Percentiles rank a stretch among this genome's conserved stretches.
These are phyloP conservation scores for Jamesozyma gamospora DNA, from an alignment of 805 yeast genomes.

Conservation along the genomic window DNA sequence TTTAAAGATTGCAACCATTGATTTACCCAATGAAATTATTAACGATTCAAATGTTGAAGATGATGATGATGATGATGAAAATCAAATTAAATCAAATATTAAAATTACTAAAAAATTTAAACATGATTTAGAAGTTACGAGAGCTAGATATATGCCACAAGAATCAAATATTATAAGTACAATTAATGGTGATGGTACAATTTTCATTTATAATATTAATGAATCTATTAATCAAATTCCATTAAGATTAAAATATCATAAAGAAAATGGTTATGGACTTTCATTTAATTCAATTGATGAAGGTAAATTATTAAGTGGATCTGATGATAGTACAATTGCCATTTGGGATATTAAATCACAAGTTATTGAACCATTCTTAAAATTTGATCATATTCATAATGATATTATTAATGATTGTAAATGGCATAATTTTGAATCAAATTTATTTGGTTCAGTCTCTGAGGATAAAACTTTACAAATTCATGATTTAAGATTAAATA, in stretches of 20 bases:
- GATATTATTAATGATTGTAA: slow-evolving; percentile 68
- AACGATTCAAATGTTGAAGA: slow-evolving; percentile 4
- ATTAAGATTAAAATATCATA: slow-evolving; percentile 42
- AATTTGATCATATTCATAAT: slow-evolving; percentile 32
- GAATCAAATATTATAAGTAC: slow-evolving; percentile 47
- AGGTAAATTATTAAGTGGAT: slow-evolving; percentile 47
- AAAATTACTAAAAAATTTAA: slow-evolving; percentile 51
- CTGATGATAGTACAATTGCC: slow-evolving; percentile 59
- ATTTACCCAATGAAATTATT: slow-evolving; percentile 35
- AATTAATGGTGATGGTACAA: slow-evolving; percentile 56
- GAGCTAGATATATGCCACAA: slow-evolving; percentile 65
- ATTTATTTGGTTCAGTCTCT: slow-evolving; percentile 59
- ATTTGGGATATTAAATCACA: slow-evolving; percentile 42
- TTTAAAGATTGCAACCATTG: slow-evolving; percentile 54
- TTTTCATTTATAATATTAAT: slow-evolving; percentile 41
- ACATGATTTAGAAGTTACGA: slow-evolving; percentile 57
- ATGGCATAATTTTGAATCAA: slow-evolving; percentile 49
- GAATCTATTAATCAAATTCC: slow-evolving; percentile 20
- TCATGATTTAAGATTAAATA: slow-evolving; percentile 40
- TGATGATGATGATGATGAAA: slow-evolving; percentile 14
- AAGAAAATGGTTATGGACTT: slow-evolving; percentile 65
- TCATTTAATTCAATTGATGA: slow-evolving; percentile 46
- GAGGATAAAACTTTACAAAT: slow-evolving; percentile 53
- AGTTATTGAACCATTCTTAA: slow-evolving; percentile 19
- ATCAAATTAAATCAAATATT: slow-evolving; percentile 35